Base-by-base conservation (phyloP, 73 alveolate genomes). In the Durusdinium trenchii region DNA sequence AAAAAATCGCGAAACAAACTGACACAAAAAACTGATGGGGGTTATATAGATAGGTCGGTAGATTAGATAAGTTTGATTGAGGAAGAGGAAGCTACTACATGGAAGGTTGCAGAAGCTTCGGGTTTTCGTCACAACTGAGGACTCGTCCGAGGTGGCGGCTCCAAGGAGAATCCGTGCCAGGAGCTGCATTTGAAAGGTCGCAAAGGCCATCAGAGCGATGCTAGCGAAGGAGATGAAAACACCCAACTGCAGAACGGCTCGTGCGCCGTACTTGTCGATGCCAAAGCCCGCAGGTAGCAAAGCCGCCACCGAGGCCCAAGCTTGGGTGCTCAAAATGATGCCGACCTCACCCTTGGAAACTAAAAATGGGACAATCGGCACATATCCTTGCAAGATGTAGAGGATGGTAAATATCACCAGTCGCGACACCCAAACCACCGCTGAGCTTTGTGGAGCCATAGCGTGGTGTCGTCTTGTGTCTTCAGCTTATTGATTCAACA, bases 281-380 rank as follows among this genome's bases (percentile, higher is more conserved):
- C 28, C 73, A n/a, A 50, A 48, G 51, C 93, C 93, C 7, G 90
- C 64, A 47, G 90, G 90, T 47, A 79, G 47, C 93, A 83, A 51
- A n/a, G 93, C 93, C 9, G 93, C 93, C 12, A 83, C 93, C 12
- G 48, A 20, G 28, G 93, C 93, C 93, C 93, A 83, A 9, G 52
- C 93, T 50, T 83, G 93, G 23, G 93, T 83, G 75, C 75, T 50
- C 93, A 83, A 50, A n/a, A 83, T 83, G 18, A 83, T 83, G 52
- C 93, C 93, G 10, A 83, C 93, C 93, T 83, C 38, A 43, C 93
- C 93, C 50, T 83, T 83, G 93, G 93, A 50, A 4, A 83, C 93
- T 51, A 83, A 51, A n/a, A 83, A 83, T 28, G 93, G 93, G 52
- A 83, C 93, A 36, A 83, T 51, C 0, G 93, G 48, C 38, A 83